Evolutionary conservation across 2,329 filamentous ascomycete genomes (phyloP), one percentile per base, ranked within the genome.

Genomic region (Fusarium sp.): DNA sequence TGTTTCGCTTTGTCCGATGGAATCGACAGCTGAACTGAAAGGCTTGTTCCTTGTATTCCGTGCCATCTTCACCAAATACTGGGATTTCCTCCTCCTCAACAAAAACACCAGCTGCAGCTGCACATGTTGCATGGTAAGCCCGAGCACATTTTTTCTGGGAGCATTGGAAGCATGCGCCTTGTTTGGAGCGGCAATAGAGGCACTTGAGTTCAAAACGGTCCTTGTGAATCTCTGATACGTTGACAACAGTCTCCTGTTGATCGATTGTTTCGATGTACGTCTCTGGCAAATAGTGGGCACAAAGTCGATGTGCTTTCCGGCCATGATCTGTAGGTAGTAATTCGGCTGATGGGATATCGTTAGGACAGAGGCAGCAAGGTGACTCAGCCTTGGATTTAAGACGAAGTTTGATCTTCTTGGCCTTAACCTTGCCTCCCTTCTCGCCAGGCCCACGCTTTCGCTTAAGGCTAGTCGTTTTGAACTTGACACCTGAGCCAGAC

Each of bases 131-230:
- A 77, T 99, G 96, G 79, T 97, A 99, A 11, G 95, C 91, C 67
- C 96, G 86, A 6, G 93, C 91, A 74, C 96, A 99, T 77, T 97
- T 98, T 82, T 94, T 95, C 71, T 93, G 91, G 2, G 93, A 96
- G 79, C 96, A 99, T 78, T 98, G 95, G 81, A 99, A 96, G 80
- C 95, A 97, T 17, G 93, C 93, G n/a, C 96, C 96, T 58, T 91
- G 92, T 78, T 96, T 96, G 31, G 94, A 96, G 33, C 94, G 92
- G 76, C 96, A 99, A 80, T 93, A 97, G 64, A 97, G 89, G 78
- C 96, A 99, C 79, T 97, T 97, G 70, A 98, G 89, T 25, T 96
- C 94, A 70, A 97, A 82, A 20, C 95, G 91, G 56, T 92, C 93
- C 77, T 96, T 95, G 75, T 92, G 90, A 69, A 98, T 94, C 63